Evolutionary conservation across 2,329 filamentous ascomycete genomes (phyloP), one percentile per base, ranked within the genome.

Genomic region (Trichocomaceae sp.): DNA sequence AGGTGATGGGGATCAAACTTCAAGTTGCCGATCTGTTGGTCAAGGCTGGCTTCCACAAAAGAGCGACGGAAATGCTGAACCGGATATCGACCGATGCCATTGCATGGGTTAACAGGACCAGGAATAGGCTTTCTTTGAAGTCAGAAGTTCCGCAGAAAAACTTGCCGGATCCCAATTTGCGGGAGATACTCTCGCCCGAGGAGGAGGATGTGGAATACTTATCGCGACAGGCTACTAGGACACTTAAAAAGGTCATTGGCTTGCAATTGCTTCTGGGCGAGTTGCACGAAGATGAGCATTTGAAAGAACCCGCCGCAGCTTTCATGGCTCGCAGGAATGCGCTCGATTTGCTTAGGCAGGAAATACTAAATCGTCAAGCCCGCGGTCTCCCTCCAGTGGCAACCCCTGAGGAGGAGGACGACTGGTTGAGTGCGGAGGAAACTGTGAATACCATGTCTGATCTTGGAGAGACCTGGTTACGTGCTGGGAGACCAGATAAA

Each of bases 1-100:
- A 96, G 68, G 85, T 96, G 33, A 79, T 96, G 62, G 93, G 93
- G 8, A 84, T 97, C 51, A 89, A 90, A 66, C 85, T 97, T 50
- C 84, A 91, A 67, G 78, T 95, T 8, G 84, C 89, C 1, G 79
- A 80, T 9, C 84, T 95, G 78, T 79, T 96, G 59, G 89, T 96
- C 71, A 85, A 86, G 65, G 82, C 88, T 15, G 79, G 84, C 31
- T 82, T 86, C 63, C 84, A 84, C 64, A 77, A 82, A 20, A 82
- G 84, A 55, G 84, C 90, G 0, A 84, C 88, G 55, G 82, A 88
- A 49, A 83, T 96, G 3, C 74, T 96, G 31, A 88, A 95, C 69
- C 81, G 83, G n/a, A 78, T 95, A 42, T 79, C 86, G 59, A 72
- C 69, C 5, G 90, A 96, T 66, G 87, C 85, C 61, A 62, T 83